Evolutionary conservation across 2,329 filamentous ascomycete species (phyloP), one percentile per base, ranked within the genome.

Genomic region (Nectriaceae sp.): DNA sequence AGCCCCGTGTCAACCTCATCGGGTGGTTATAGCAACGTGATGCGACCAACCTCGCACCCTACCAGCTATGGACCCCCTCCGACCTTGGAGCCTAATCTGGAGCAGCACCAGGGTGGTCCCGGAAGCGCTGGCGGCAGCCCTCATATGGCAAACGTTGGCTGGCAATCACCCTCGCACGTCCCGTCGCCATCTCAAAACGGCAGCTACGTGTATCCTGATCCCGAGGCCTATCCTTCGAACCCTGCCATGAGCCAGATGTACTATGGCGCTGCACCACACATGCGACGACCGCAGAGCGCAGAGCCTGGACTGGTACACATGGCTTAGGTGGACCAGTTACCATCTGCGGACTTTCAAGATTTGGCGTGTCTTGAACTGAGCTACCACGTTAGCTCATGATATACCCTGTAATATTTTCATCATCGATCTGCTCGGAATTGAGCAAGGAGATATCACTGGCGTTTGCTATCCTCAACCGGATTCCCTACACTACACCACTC

Each of bases 41-140:
- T 82, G 64, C 78, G 83, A 40, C 83, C 93, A 59, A 97, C 93
- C 0, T 97, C 92, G 33, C 92, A 97, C 69, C 92, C 93, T 0
- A 85, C 76, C 11, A 80, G 80, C 51, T 96, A 93, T 68, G 88
- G 87, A n/a, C 90, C 89, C 20, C 89, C 90, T 2, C 85, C 88
- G 41, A 91, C 89, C 15, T 77, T 97, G 43, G 93, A 97, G 73
- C 90, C 92, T 21, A 92, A 83, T 67, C 80, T 90, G 53, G 90
- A 93, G 66, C 86, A 89, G 50, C 85, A 87, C 55, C 85, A 88
- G 60, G 77, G 83, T 3, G 83, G 80, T 2, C 69, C 75, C 42
- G 79, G 79, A 46, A 96, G 89, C 65, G 86, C 82, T n/a, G 84
- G 77, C 47, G 88, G 89, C 44, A 96, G 91, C 68, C 92, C 93